Conservation (phyloP, 2,329 filamentous ascomycete species). For the Xylariaceae sp. region DNA sequence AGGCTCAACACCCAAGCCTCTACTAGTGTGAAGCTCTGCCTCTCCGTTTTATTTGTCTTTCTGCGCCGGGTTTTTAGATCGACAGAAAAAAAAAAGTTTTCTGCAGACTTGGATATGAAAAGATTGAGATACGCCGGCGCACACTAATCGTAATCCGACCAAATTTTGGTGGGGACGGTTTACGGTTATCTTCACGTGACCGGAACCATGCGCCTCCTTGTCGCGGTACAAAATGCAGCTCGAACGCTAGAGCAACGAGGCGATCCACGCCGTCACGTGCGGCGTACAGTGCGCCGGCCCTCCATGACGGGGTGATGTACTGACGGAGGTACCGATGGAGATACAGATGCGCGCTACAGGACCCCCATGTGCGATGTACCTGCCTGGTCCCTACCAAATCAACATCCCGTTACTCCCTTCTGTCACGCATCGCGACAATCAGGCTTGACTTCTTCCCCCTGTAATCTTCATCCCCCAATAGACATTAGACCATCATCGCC, state of each 20-base stretch:
- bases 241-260: too few species aligned
- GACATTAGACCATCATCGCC: neutral
- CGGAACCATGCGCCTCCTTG: too few species aligned
- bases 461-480: neutral
- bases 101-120: neutral
- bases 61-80: conserved; percentile 4
- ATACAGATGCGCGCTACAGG: too few species aligned
- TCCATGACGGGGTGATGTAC: too few species aligned
- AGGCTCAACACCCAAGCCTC: neutral
- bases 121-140: neutral
- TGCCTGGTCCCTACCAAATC: too few species aligned
- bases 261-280: too few species aligned
- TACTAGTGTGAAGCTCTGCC: neutral
- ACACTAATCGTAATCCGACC: neutral
- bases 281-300: too few species aligned
- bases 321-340: too few species aligned
- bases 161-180: conserved; percentile 10
- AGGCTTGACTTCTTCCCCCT: neutral
- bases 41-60: neutral
- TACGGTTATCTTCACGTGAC: conserved; percentile 21
- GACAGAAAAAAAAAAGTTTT: conserved; percentile 3
- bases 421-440: too few species aligned
- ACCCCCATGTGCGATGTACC: too few species aligned
- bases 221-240: too few species aligned
- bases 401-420: too few species aligned